Evolutionary conservation across 768 basidiomycete species (phyloP).

Genomic region (Lenzites betulinus): DNA sequence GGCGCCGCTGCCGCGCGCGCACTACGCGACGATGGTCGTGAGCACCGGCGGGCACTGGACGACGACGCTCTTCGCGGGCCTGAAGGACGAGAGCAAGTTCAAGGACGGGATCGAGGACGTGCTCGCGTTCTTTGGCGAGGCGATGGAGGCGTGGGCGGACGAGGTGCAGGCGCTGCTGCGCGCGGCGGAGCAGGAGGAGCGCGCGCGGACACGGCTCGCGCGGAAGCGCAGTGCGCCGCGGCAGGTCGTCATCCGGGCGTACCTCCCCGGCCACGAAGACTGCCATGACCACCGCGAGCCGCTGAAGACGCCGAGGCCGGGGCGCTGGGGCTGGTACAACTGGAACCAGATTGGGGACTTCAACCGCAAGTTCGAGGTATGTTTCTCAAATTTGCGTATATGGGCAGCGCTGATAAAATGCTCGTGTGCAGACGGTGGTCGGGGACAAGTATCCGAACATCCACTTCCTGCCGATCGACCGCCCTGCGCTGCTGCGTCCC

Average conservation of each 20-base stretch:
- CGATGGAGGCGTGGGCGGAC: constrained; percentile 56
- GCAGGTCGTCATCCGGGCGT: constrained; percentile 60
- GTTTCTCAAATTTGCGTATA: constrained; percentile 14
- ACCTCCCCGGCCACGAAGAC: constrained; percentile 66
- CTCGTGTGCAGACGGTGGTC: constrained; percentile 42
- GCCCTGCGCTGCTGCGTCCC: constrained; percentile 61
- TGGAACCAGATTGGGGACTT: constrained; percentile 63
- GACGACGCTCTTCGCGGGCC: constrained; percentile 50
- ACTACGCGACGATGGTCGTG: constrained; percentile 63
- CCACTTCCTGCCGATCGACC: constrained; percentile 61
- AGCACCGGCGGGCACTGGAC: constrained; percentile 76
- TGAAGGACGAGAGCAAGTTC: constrained; percentile 36
- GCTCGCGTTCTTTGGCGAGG: constrained; percentile 57
- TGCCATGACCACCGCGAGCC: constrained; percentile 53
- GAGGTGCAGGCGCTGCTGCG: constrained; percentile 50
- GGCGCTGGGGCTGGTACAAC: constrained; percentile 57
- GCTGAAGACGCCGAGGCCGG: constrained; percentile 48
- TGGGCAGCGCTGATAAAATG: constrained; percentile 2
- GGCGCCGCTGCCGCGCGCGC: constrained; percentile 46
- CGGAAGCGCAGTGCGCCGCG: constrained; percentile 12
- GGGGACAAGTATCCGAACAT: constrained; percentile 50
- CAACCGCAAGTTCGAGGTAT: constrained; percentile 61
- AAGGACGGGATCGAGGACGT: constrained; percentile 56
- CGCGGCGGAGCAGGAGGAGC: constrained; percentile 32
- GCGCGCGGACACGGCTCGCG: constrained; percentile 15